Percentiles rank a stretch among this genome's conserved stretches.
phyloP scores from a whole-genome alignment of 140 eudicot species.

The Ambrosia hybrid region DNA sequence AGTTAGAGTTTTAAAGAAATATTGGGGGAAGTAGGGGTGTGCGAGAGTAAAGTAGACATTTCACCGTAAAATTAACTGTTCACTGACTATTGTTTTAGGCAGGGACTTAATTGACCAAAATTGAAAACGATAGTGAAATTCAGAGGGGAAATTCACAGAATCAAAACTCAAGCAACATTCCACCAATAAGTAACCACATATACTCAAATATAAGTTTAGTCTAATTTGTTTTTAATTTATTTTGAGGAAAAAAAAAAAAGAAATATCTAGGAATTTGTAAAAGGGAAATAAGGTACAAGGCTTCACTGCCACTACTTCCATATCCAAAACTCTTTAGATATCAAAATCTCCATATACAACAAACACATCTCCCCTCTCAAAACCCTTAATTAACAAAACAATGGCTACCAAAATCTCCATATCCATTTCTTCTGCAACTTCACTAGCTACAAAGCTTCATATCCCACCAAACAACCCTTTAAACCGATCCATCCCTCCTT shows the following conservation, averaged over 20 bases:
- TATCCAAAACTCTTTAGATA: conserved; percentile 27
- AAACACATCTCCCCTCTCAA: neutral
- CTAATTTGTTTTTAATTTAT: too few relatives aligned
- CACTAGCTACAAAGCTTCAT: conserved; percentile 34
- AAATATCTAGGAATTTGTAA: neutral
- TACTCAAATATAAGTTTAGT: too few relatives aligned
- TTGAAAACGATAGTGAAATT: too few relatives aligned
- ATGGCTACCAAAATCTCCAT: conserved; percentile 48
- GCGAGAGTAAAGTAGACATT: too few relatives aligned
- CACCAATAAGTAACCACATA: too few relatives aligned
- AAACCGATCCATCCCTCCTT: conserved; percentile 24
- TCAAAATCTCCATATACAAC: neutral
- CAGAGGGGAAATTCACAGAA: too few relatives aligned
- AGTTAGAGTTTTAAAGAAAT: too few relatives aligned
- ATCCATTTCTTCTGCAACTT: conserved; percentile 35
- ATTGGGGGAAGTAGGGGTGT: too few relatives aligned
- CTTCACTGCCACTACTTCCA: conserved; percentile 26
- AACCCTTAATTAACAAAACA: conserved; percentile 11
- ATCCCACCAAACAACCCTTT: conserved; percentile 46
- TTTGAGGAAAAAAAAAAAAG: neutral
- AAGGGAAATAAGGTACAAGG: neutral
- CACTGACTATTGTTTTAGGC: too few relatives aligned
- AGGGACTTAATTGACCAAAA: too few relatives aligned
- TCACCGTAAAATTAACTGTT: too few relatives aligned
- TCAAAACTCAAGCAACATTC: too few relatives aligned